These are phyloP conservation scores for Nymphaea colorata DNA, from an alignment of 164 flowering plant genomes.

Conservation along the genomic window DNA sequence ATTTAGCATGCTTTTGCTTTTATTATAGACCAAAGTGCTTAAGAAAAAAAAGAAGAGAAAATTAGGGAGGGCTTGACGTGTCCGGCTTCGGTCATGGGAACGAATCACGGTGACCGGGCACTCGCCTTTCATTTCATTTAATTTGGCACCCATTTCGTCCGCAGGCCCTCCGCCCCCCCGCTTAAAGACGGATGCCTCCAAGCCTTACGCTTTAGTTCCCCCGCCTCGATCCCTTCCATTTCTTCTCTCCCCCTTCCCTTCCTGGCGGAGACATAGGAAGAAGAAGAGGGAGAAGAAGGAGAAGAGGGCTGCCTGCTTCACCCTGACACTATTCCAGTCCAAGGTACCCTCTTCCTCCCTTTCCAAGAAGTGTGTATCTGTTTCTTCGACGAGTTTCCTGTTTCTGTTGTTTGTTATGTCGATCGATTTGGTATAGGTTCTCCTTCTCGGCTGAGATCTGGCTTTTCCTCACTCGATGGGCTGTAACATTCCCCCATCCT, in stretches of 20 bases:
- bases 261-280: not conserved
- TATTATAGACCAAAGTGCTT: too few relatives aligned
- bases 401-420: not conserved
- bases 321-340: not conserved
- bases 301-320: not conserved
- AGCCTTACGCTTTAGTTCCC: too few relatives aligned
- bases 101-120: too few relatives aligned
- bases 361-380: not conserved
- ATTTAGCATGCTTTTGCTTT: too few relatives aligned
- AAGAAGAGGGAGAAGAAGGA: not conserved
- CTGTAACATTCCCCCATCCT: not conserved
- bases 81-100: too few relatives aligned
- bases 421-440: not conserved
- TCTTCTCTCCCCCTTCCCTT: not conserved
- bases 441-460: not conserved
- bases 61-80: too few relatives aligned
- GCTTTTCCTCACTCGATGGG: not conserved
- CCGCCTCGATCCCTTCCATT: not conserved
- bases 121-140: not conserved
- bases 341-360: not conserved
- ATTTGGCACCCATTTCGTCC: not conserved
- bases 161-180: not conserved
- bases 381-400: not conserved
- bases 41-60: too few relatives aligned
- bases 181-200: not conserved